A percentile compares a stretch with the other conserved stretches of the same genome.
Conservation (phyloP, 129 eudicot genomes). For the Pulicaria dysenterica region DNA sequence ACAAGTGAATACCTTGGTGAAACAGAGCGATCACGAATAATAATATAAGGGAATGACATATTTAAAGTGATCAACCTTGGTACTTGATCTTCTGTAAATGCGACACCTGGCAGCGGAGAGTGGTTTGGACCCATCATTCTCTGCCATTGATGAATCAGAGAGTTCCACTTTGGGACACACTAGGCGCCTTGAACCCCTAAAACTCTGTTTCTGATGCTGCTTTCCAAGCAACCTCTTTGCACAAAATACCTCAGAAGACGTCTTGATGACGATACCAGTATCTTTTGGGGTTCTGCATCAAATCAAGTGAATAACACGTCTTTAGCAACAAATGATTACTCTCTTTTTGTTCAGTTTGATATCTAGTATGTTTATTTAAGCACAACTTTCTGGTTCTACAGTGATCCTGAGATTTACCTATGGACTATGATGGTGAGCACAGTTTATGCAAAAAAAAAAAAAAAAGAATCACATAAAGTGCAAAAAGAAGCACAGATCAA, state of each 20-base stretch:
- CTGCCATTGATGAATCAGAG: constrained; percentile 41
- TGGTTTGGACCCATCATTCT: constrained; percentile 43
- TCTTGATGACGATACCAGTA: constrained; percentile 66
- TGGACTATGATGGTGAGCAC: not conserved
- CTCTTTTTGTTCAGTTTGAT: not conserved
- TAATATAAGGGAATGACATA: not conserved
- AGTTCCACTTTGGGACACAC: constrained; percentile 43
- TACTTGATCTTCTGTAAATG: constrained; percentile 46
- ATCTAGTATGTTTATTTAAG: not conserved
- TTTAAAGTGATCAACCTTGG: constrained; percentile 45
- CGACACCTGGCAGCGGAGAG: constrained; percentile 83
- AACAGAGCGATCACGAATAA: not conserved
- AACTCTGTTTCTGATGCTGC: constrained; percentile 50
- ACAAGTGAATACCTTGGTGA: not conserved
- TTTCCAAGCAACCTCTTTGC: constrained; percentile 51
- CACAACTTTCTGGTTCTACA: not conserved
- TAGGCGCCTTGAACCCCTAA: constrained; percentile 64
- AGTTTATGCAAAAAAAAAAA: constrained; percentile 6
- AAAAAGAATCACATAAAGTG: not conserved
- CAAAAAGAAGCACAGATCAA: constrained; percentile 2
- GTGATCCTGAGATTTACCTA: no score
- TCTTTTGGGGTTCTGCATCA: constrained; percentile 68
- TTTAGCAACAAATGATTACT: constrained; percentile 3
- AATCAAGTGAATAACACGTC: constrained; percentile 14
- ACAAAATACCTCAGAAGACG: constrained; percentile 56